Evolutionary conservation across 345 rosid genomes (phyloP).

Genomic region (Hevea brasiliensis): DNA sequence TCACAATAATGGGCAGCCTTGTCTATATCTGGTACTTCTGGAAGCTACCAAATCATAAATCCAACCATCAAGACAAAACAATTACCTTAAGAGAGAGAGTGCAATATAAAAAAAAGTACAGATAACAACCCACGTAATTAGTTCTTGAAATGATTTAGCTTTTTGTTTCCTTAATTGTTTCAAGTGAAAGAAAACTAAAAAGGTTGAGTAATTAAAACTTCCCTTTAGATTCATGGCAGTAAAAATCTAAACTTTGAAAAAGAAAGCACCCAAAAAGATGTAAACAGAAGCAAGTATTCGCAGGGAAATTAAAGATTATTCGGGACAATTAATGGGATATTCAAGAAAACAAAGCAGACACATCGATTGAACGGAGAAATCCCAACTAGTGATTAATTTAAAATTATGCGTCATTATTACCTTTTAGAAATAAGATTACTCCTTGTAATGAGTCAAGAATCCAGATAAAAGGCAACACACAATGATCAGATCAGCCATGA

Average conservation of each 20-base stretch:
- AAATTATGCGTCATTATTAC: background rate
- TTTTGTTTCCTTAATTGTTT: constrained; percentile 26
- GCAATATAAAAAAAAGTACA: constrained; percentile 21
- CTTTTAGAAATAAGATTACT: background rate
- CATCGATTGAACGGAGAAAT: constrained; percentile 3
- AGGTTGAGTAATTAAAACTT: background rate
- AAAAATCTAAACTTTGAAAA: background rate
- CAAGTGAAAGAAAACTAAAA: constrained; percentile 11
- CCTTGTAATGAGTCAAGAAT: background rate
- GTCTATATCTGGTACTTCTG: constrained; percentile 42
- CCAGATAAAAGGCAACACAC: background rate
- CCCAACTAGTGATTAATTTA: constrained; percentile 6
- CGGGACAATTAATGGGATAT: constrained; percentile 4
- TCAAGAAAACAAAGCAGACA: background rate
- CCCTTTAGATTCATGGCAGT: background rate
- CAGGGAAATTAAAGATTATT: constrained; percentile 6
- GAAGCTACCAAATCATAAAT: constrained; percentile 34
- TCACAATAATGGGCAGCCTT: constrained; percentile 25
- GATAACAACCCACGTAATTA: constrained; percentile 22
- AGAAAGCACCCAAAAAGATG: background rate
- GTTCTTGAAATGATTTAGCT: constrained; percentile 34
- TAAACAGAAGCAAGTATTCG: background rate
- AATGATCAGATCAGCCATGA: constrained; percentile 1
- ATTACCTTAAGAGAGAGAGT: constrained; percentile 12
- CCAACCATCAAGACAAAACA: constrained; percentile 23